Conservation (phyloP, 2,329 filamentous ascomycete species). For the Pestalotiopsis sp. region DNA sequence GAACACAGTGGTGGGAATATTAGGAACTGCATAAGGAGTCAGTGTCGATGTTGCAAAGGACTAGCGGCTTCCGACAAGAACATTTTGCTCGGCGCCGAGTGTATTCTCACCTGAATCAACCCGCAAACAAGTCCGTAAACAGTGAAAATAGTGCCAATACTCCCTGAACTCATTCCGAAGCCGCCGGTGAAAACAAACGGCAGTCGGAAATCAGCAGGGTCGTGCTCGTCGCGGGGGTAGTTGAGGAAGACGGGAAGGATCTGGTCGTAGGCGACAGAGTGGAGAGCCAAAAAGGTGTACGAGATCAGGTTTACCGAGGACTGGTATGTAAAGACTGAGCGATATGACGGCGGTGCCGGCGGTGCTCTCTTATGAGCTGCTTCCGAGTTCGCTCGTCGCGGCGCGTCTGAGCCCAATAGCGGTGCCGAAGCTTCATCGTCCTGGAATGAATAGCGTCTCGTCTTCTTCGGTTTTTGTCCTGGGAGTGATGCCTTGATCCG, state of each 20-base stretch:
- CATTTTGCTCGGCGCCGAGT: neutral
- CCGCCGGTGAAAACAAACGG: slow-evolving; percentile 84
- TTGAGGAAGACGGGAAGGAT: slow-evolving; percentile 87
- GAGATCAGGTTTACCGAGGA: slow-evolving; percentile 73
- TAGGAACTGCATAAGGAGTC: slow-evolving; percentile 55
- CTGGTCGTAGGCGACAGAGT: slow-evolving; percentile 84
- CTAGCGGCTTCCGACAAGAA: neutral
- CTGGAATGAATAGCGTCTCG: slow-evolving; percentile 49
- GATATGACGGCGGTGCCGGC: slow-evolving; percentile 18
- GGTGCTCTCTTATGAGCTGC: neutral
- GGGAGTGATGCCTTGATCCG: slow-evolving; percentile 53
- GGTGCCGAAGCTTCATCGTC: slow-evolving; percentile 60
- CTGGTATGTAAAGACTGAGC: slow-evolving; percentile 68
- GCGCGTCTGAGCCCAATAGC: slow-evolving; percentile 43
- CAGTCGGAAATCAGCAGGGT: slow-evolving; percentile 59
- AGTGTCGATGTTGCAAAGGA: neutral
- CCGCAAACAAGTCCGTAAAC: slow-evolving; percentile 79
- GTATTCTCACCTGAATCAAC: slow-evolving; percentile 59
- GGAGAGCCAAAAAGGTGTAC: slow-evolving; percentile 81
- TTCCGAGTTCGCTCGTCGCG: slow-evolving; percentile 20
- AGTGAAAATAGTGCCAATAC: slow-evolving; percentile 85
- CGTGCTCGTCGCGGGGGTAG: slow-evolving; percentile 62
- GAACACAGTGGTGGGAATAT: slow-evolving; percentile 78
- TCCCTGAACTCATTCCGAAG: slow-evolving; percentile 71
- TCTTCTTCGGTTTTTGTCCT: slow-evolving; percentile 25